phyloP scores from a whole-genome alignment of 345 rosid genomes.

The Corchorus capsularis region DNA sequence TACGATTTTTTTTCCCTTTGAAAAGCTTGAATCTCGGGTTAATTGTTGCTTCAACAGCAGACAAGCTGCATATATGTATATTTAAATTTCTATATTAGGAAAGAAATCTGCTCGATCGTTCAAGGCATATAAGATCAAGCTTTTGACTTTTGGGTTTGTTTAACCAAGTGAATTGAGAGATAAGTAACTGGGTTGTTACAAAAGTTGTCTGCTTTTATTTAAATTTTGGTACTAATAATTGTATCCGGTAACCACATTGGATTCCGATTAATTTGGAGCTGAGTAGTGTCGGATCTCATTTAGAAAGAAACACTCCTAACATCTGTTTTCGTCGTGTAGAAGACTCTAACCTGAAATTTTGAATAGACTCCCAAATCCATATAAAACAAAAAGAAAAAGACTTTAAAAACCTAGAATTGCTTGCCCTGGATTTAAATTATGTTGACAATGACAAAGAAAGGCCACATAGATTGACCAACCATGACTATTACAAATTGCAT shows the following conservation, averaged over 20 bases:
- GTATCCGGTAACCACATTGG: no score
- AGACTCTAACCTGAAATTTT: no score
- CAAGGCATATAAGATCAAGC: background rate
- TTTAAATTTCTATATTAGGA: background rate
- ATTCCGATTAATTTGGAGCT: no score
- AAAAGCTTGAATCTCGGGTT: background rate
- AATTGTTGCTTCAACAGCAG: constrained; percentile 12
- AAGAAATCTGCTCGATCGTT: background rate
- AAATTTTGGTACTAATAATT: no score
- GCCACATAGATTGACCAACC: background rate
- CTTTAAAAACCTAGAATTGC: background rate
- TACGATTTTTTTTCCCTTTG: background rate
- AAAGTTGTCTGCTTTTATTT: no score
- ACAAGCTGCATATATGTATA: constrained; percentile 2
- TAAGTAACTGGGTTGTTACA: background rate
- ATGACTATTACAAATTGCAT: background rate
- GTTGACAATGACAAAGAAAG: background rate
- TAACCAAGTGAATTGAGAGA: background rate
- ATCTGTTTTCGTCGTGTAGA: no score
- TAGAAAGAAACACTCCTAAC: no score
- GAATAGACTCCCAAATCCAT: no score
- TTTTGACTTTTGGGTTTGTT: constrained; percentile 10
- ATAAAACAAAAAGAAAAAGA: no score
- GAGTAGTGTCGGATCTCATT: no score
- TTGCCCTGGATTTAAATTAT: background rate